Evolutionary conservation across 169 alveolate species (phyloP).

Genomic region (Eimeria praecox): DNA sequence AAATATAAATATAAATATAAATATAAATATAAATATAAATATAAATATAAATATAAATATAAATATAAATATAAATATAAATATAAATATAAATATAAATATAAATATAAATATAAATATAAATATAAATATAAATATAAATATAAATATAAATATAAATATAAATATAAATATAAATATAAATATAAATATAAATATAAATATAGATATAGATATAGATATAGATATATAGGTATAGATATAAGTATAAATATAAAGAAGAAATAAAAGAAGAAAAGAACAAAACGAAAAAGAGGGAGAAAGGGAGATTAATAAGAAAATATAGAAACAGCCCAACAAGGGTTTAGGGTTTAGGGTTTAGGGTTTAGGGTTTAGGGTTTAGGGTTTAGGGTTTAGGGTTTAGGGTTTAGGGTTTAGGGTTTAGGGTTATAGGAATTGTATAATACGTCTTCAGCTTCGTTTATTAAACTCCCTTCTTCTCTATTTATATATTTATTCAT

Average conservation of each 20-base stretch:
- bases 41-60: background rate
- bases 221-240: background rate
- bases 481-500: too few species aligned
- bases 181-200: background rate
- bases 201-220: too few species aligned
- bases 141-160: too few species aligned
- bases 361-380: background rate
- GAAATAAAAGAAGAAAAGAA: too few species aligned
- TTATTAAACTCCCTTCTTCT: too few species aligned
- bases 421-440: background rate
- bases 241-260: background rate
- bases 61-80: background rate
- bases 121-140: background rate
- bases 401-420: background rate
- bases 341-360: background rate
- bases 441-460: background rate
- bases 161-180: background rate
- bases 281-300: background rate
- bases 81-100: background rate
- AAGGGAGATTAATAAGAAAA: background rate
- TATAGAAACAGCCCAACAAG: background rate
- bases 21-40: background rate
- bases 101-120: too few species aligned
- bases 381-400: background rate
- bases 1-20: background rate